phyloP scores from a whole-genome alignment of 805 yeast genomes.

The Lipomyces anomalus region DNA sequence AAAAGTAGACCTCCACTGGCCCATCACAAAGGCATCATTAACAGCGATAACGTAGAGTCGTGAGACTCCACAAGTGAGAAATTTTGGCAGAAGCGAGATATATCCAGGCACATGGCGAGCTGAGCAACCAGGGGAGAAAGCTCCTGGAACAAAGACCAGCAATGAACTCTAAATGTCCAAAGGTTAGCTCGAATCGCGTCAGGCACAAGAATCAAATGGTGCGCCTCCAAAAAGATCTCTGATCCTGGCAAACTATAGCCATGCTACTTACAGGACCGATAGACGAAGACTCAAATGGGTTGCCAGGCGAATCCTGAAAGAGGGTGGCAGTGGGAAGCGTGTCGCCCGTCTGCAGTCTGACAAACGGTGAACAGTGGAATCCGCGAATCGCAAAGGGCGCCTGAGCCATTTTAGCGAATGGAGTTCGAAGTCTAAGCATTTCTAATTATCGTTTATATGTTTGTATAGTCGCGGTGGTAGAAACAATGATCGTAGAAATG shows the following conservation, averaged over 20 bases:
- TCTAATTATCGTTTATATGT: background rate
- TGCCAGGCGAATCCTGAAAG: conserved; percentile 60
- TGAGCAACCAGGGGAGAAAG: conserved; percentile 76
- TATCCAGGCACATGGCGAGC: conserved; percentile 72
- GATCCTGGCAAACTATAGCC: no score
- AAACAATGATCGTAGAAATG: background rate
- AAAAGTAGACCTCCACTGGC: conserved; percentile 62
- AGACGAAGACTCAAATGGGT: conserved; percentile 50
- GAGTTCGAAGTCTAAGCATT: background rate
- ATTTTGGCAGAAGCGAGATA: conserved; percentile 44
- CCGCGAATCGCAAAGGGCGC: conserved; percentile 35
- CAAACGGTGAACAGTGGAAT: conserved; percentile 30
- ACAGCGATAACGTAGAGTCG: conserved; percentile 66
- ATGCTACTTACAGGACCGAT: no score
- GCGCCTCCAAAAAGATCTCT: no score
- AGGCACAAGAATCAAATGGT: no score
- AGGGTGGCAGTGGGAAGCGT: conserved; percentile 52
- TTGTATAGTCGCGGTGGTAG: conserved; percentile 1
- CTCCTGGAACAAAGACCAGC: conserved; percentile 65
- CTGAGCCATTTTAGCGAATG: conserved; percentile 14
- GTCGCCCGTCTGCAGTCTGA: conserved; percentile 50
- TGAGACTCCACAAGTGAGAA: conserved; percentile 55
- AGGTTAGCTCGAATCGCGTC: no score
- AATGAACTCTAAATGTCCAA: no score
- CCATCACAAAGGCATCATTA: conserved; percentile 79